Evolutionary conservation across 305 asterid species (phyloP).

Genomic region (Fraxinus latifolia): DNA sequence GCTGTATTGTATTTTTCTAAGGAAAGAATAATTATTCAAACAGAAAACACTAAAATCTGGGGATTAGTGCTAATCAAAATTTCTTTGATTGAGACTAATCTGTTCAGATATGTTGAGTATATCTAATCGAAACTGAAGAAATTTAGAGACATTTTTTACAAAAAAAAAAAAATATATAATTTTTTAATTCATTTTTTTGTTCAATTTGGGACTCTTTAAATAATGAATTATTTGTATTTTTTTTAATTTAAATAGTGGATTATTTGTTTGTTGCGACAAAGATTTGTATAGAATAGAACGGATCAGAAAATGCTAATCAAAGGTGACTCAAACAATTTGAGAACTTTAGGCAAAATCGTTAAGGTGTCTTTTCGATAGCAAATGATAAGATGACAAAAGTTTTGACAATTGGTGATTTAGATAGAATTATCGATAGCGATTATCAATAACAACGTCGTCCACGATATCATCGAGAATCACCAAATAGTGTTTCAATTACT

Average conservation of each 20-base stretch:
- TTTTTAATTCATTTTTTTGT: background rate
- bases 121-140: background rate
- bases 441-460: background rate
- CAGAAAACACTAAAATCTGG: background rate
- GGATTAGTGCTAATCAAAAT: background rate
- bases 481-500: background rate
- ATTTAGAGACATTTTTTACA: background rate
- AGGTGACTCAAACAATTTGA: background rate
- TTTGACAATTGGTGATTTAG: background rate
- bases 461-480: background rate
- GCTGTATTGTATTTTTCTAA: background rate
- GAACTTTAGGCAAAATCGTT: background rate
- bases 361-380: background rate
- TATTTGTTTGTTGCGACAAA: background rate
- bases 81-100: background rate
- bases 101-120: background rate
- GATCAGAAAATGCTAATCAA: background rate
- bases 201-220: background rate
- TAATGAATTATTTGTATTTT: background rate
- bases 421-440: background rate
- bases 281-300: background rate
- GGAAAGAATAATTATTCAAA: background rate
- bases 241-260: background rate
- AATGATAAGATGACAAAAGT: background rate
- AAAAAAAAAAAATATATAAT: too few relatives aligned